These are phyloP conservation scores for Arctium lappa DNA, from an alignment of 129 eudicot genomes.

Conservation along the genomic window DNA sequence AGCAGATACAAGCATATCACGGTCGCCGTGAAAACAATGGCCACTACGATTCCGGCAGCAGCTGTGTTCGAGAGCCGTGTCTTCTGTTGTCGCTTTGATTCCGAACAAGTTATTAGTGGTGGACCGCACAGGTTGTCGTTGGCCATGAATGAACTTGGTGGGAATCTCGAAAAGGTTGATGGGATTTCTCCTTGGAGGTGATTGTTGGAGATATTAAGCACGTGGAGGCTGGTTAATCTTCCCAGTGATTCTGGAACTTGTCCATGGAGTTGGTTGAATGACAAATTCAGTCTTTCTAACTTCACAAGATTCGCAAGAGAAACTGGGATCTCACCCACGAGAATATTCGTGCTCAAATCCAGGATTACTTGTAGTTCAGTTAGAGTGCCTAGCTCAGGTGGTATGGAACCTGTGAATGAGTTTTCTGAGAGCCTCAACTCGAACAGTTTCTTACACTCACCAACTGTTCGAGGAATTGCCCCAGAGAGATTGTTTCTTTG, in stretches of 20 bases:
- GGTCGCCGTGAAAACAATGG: constrained; percentile 72
- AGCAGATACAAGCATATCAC: constrained; percentile 72
- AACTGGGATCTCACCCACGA: constrained; percentile 69
- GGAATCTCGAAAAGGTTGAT: constrained; percentile 62
- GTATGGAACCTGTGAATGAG: constrained; percentile 60
- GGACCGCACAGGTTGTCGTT: constrained; percentile 76
- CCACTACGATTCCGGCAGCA: constrained; percentile 80
- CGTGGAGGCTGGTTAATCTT: constrained; percentile 73
- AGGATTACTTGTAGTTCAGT: constrained; percentile 81
- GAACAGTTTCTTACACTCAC: constrained; percentile 66
- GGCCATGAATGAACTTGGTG: constrained; percentile 46
- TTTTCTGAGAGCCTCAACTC: constrained; percentile 80
- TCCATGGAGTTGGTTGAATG: constrained; percentile 68
- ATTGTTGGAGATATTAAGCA: constrained; percentile 63
- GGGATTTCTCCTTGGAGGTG: constrained; percentile 73
- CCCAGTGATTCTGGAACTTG: constrained; percentile 68
- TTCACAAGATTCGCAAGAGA: constrained; percentile 66
- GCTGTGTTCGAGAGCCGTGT: constrained; percentile 52
- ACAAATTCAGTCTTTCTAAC: constrained; percentile 70
- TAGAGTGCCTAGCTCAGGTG: constrained; percentile 60
- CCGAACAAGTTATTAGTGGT: constrained; percentile 52
- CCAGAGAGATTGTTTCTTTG: constrained; percentile 83
- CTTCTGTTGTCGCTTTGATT: constrained; percentile 22
- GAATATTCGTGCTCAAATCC: constrained; percentile 61
- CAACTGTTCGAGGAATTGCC: constrained; percentile 61